Percentiles rank a stretch among this genome's conserved stretches.
phyloP scores from a whole-genome alignment of 2,329 filamentous ascomycete species.

The Clarireedia sp. region DNA sequence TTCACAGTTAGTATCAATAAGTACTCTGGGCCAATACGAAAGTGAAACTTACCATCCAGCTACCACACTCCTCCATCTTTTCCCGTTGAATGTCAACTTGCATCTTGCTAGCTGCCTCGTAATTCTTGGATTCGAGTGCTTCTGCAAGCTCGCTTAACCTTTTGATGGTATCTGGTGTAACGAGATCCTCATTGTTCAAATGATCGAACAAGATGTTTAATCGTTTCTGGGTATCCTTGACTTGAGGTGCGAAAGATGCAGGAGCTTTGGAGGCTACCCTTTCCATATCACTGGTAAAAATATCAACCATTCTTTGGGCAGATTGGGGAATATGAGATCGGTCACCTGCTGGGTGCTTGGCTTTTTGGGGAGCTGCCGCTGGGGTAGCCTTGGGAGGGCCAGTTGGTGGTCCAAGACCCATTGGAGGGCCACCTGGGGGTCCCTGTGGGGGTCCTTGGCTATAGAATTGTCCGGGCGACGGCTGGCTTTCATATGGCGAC shows the following conservation, averaged over 20 bases:
- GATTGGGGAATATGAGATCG: constrained; percentile 76
- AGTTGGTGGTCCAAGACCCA: constrained; percentile 38
- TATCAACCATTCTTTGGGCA: constrained; percentile 72
- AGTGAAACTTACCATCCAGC: constrained; percentile 70
- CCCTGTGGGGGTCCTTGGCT: constrained; percentile 36
- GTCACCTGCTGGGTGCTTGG: constrained; percentile 74
- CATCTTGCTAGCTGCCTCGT: constrained; percentile 56
- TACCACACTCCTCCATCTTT: constrained; percentile 71
- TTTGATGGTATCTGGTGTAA: constrained; percentile 70
- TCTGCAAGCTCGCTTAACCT: constrained; percentile 57
- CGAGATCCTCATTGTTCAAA: constrained; percentile 87
- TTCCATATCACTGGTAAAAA: constrained; percentile 77
- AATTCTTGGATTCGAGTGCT: constrained; percentile 62
- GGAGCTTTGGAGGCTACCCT: constrained; percentile 82
- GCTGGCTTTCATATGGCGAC: constrained; percentile 42
- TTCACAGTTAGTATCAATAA: constrained; percentile 33
- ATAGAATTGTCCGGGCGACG: constrained; percentile 33
- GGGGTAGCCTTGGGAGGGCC: constrained; percentile 19
- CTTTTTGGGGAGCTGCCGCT: constrained; percentile 42
- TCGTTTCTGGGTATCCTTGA: constrained; percentile 89
- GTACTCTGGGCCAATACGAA: background rate
- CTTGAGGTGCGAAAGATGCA: constrained; percentile 76
- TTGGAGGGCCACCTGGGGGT: constrained; percentile 30
- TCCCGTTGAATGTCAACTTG: constrained; percentile 71
- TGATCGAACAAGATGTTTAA: constrained; percentile 93